Base-by-base conservation (phyloP, 2,329 filamentous ascomycete genomes). In the Phialophora macrospora region DNA sequence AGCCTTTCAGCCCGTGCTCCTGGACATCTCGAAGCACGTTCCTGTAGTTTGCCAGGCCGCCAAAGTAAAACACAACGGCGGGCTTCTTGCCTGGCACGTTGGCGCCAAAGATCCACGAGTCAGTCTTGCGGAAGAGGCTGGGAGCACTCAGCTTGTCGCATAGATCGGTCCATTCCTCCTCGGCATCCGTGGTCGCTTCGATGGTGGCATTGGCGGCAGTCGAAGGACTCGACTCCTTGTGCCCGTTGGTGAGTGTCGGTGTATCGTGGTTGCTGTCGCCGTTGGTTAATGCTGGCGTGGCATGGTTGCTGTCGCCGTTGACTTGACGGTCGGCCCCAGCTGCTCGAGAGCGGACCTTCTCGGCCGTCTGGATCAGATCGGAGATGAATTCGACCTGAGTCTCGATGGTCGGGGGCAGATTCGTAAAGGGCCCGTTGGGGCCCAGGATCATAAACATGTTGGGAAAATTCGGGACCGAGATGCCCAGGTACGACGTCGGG, bases 371-470 rank as follows among this genome's bases (percentile, higher is more conserved):
- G 28, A 67, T 67, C 6, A 44, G 22, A 17, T 51, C 17, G 7
- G 52, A 56, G 20, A 68, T 67, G 84, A 84, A 88, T 0, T 83
- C 76, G 3, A 84, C 84, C 70, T 88, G 85, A 0, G 84, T 69
- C 68, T 87, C 84, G 14, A 83, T 79, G 0, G 77, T 79, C 0
- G 82, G 80, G 0, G 86, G 86, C 0, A 84, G 85, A 68, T 87
- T 88, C 71, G 78, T 74, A 2, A 87, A 75, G 0, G 85, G 85
- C 11, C 52, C 52, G 26, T 88, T 85, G 0, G 80, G 76, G 0
- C 85, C 84, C 68, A 86, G 87, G 58, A 83, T 68, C 62, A 80
- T 79, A 74, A 84, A 82, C 75, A 83, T 76, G 54, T 84, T 84
- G 0, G 81, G 80, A 65, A 80, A 81, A 3, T 75, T 74, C 22